Percentiles rank a stretch among this genome's conserved stretches.
Conservation (phyloP, 2,329 filamentous ascomycete genomes). For the Annulohypoxylon truncatum region DNA sequence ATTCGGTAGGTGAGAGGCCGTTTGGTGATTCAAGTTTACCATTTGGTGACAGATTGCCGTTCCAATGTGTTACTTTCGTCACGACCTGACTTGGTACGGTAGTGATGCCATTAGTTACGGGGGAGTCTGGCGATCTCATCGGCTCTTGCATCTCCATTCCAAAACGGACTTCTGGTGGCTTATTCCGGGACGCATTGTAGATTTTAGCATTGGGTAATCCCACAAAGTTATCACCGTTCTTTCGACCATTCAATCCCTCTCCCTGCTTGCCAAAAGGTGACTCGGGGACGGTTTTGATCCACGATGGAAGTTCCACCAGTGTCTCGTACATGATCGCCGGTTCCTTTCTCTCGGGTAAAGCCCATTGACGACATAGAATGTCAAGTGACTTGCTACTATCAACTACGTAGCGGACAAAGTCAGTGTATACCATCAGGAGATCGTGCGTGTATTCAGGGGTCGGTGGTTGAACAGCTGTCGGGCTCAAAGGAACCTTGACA, state of each 20-base stretch:
- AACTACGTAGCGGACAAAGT: conserved; percentile 37
- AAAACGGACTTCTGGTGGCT: not conserved
- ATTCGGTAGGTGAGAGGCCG: not conserved
- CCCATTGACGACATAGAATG: conserved; percentile 45
- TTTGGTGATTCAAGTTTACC: not conserved
- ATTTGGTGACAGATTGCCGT: not conserved
- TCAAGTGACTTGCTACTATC: conserved; percentile 35
- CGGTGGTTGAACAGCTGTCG: not conserved
- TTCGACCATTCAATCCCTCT: conserved; percentile 22
- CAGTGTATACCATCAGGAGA: conserved; percentile 31
- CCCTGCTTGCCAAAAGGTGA: conserved; percentile 18
- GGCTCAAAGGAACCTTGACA: not conserved
- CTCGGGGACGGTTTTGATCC: conserved; percentile 22
- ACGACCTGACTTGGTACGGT: not conserved
- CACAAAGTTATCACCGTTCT: conserved; percentile 33
- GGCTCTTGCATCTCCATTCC: not conserved
- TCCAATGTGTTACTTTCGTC: not conserved
- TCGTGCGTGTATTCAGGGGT: not conserved
- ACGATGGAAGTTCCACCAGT: conserved; percentile 22
- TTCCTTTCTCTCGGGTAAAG: conserved; percentile 21
- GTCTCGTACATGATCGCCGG: not conserved
- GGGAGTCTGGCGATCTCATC: not conserved
- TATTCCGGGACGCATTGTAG: conserved; percentile 25
- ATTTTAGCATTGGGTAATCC: not conserved
- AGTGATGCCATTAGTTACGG: not conserved